Evolutionary conservation across 75 land plant species (phyloP).

Genomic region (Picea glauca): DNA sequence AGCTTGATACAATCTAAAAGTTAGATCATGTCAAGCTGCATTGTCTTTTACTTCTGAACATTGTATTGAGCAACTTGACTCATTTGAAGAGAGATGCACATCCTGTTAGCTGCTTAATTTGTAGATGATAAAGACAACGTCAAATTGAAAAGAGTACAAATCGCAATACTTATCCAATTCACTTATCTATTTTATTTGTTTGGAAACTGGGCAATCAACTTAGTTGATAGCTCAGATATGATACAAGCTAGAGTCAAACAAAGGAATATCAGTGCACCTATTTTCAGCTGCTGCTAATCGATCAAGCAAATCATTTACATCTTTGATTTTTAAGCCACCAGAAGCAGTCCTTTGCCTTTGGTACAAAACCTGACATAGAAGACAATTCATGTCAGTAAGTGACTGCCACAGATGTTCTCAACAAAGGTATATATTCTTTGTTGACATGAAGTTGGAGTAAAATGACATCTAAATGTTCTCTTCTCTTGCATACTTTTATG

Average conservation of each 20-base stretch:
- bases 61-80: background rate
- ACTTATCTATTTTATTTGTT: background rate
- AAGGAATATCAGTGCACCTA: conserved; percentile 27
- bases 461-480: background rate
- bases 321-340: conserved; percentile 72
- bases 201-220: background rate
- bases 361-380: conserved; percentile 54
- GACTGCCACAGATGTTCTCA: background rate
- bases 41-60: background rate
- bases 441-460: background rate
- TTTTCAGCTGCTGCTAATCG: conserved; percentile 56
- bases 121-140: background rate
- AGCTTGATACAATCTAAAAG: background rate
- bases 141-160: background rate
- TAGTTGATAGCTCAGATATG: background rate
- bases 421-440: background rate
- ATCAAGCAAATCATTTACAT: conserved; percentile 84
- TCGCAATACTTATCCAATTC: background rate
- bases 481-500: background rate
- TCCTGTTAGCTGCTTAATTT: background rate
- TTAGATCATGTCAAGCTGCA: background rate
- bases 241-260: background rate
- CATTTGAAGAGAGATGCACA: too few species aligned
- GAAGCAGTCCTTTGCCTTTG: conserved; percentile 71
- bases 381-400: background rate